These are phyloP conservation scores for Ophiocordyceps camponoti-saundersi DNA, from an alignment of 2,329 filamentous ascomycete genomes.

Conservation along the genomic window DNA sequence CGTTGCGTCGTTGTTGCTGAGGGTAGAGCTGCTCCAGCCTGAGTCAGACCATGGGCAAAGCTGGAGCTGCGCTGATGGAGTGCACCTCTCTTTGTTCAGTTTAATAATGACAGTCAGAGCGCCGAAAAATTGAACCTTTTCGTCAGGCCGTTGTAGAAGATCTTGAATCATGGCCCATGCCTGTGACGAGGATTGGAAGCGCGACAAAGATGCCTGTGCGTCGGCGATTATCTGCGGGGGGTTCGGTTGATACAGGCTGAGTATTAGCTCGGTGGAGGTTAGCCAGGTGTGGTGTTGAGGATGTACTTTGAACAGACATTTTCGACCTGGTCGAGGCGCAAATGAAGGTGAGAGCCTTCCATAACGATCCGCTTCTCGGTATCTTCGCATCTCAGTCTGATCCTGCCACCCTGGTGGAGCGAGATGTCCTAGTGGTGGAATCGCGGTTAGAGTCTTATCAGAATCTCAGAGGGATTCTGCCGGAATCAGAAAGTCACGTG, in stretches of 20 bases:
- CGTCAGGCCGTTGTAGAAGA: constrained; percentile 49
- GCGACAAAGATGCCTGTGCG: constrained; percentile 59
- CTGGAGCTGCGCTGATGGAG: no score
- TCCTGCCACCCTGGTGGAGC: no score
- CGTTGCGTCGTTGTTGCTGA: constrained; percentile 39
- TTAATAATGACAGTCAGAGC: constrained; percentile 89
- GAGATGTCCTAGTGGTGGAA: no score
- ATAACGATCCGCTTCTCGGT: no score
- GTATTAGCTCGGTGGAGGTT: constrained; percentile 22
- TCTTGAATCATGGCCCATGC: constrained; percentile 78
- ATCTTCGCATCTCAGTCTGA: no score
- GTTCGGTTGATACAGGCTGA: constrained; percentile 35
- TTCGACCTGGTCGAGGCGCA: constrained; percentile 9
- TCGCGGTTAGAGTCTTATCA: no score
- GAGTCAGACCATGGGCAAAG: not conserved
- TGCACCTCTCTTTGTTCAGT: constrained; percentile 72
- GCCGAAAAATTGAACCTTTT: constrained; percentile 78
- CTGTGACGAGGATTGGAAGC: constrained; percentile 59
- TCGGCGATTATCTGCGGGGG: constrained; percentile 27
- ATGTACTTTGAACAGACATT: constrained; percentile 5
- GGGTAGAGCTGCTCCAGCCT: constrained; percentile 16
- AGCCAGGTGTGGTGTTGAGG: not conserved
- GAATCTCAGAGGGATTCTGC: no score
- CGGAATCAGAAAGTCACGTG: no score
- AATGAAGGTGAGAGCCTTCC: not conserved